A percentile compares a stretch with the other conserved stretches of the same genome.
phyloP scores from a whole-genome alignment of 2,329 filamentous ascomycete species.

The Aaosphaeria arxii region DNA sequence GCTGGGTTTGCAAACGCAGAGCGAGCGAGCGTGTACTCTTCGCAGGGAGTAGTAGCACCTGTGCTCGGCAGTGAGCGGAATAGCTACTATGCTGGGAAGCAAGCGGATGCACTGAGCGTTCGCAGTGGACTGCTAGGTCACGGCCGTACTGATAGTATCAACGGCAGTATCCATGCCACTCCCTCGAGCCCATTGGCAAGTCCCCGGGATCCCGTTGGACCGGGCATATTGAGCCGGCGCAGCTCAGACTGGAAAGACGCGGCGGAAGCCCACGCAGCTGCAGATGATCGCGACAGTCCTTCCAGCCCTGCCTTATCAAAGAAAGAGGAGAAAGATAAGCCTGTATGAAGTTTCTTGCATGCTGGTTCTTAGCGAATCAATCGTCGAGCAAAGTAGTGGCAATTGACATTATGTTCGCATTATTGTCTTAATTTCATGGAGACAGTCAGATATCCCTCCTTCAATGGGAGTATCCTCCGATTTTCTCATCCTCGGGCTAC shows the following conservation, averaged over 20 bases:
- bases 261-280: slow-evolving; percentile 24
- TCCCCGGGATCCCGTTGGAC: slow-evolving; percentile 35
- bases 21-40: slow-evolving; percentile 78
- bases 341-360: too few species aligned
- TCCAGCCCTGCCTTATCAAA: slow-evolving; percentile 8
- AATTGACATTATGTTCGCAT: too few species aligned
- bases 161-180: slow-evolving; percentile 63
- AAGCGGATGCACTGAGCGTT: slow-evolving; percentile 69
- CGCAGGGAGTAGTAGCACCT: slow-evolving; percentile 60
- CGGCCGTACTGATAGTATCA: slow-evolving; percentile 76
- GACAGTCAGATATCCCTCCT: too few species aligned
- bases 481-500: too few species aligned
- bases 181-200: slow-evolving; percentile 62
- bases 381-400: too few species aligned
- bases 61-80: slow-evolving; percentile 72
- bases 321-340: slow-evolving; percentile 12
- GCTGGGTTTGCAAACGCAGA: slow-evolving; percentile 59
- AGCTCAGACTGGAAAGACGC: slow-evolving; percentile 37
- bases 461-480: too few species aligned
- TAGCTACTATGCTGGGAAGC: slow-evolving; percentile 68
- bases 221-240: slow-evolving; percentile 27
- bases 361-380: not conserved
- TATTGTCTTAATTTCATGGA: too few species aligned
- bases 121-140: slow-evolving; percentile 76
- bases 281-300: slow-evolving; percentile 17